Evolutionary conservation across 768 basidiomycete genomes (phyloP), one percentile per base, ranked within the genome.

Genomic region (Aureoboletus auriporus): DNA sequence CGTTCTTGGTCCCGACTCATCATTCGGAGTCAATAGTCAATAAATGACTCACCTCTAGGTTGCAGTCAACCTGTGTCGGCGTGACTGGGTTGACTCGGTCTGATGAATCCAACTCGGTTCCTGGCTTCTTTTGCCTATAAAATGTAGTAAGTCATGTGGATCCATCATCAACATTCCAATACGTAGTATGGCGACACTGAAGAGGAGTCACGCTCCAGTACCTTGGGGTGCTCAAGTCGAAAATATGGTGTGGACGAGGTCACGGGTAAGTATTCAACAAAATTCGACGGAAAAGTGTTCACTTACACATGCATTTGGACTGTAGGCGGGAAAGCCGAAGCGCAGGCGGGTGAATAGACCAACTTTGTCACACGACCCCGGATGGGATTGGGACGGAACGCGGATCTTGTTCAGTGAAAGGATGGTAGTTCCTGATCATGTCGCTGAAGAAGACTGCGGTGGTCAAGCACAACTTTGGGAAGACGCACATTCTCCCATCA

Each of bases 311-410:
- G 57, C 36, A 7, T 36, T 30, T 27, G 20, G 10, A 23, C 31
- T 10, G n/a, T 33, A 62, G 58, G 4, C 10, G 16, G 55, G 55
- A 37, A 52, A 40, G 42, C 61, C 55, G 28, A 53, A 37, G n/a
- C 53, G 44, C 9, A 40, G 28, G n/a, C 47, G 53, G 38, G 29
- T 11, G 9, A 35, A 55, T 10, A 53, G 46, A 34, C 61, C 55
- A 12, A 16, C 40, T 2, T 47, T 61, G 42, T 38, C 23, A 16
- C 26, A 55, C 4, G 62, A 62, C 31, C 36, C 39, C 12, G 58
- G 53, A 29, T 62, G 61, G 58, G 55, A 63, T 28, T 63, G 61
- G 61, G 61, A 63, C 11, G 58, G 53, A 38, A 42, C 31, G 10
- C 53, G 29, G 23, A 9, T 63, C 38, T 13, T 49, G 16, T 45